These are phyloP conservation scores for Zostera marina DNA, from an alignment of 116 monocot genomes.

Conservation along the genomic window DNA sequence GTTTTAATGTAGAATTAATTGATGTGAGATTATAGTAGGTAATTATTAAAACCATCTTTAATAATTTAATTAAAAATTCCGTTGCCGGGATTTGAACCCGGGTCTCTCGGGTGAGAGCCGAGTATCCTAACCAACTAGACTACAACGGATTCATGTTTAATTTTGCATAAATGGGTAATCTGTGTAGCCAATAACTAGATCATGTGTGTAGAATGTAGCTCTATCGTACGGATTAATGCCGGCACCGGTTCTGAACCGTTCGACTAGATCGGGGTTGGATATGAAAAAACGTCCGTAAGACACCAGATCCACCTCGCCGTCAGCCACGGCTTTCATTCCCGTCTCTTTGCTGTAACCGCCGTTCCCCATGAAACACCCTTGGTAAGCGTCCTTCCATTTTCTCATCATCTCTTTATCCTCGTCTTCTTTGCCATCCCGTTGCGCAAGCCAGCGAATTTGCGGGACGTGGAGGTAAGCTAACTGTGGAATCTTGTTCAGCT, in stretches of 20 bases:
- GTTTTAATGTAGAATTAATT: too few relatives aligned
- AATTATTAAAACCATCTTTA: too few relatives aligned
- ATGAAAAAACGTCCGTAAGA: conserved; percentile 13
- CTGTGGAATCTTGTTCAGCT: conserved; percentile 4
- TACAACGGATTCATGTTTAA: too few relatives aligned
- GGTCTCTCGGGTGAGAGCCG: conserved; percentile 99
- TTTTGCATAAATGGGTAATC: conserved; percentile 21
- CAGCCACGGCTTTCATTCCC: conserved; percentile 3
- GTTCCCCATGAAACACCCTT: conserved; percentile 13
- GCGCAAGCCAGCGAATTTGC: too few relatives aligned
- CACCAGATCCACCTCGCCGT: conserved; percentile 5
- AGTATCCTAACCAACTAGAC: conserved; percentile 99
- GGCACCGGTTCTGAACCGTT: conserved; percentile 7
- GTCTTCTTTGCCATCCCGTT: too few relatives aligned
- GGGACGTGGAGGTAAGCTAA: conserved; percentile 13
- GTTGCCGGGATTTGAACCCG: conserved; percentile 82
- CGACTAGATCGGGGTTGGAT: conserved; percentile 14
- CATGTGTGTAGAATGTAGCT: conserved; percentile 6
- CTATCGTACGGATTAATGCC: conserved; percentile 13
- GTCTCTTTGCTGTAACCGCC: conserved; percentile 12
- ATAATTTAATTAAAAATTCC: conserved; percentile 2
- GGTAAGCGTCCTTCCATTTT: conserved; percentile 13
- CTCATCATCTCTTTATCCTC: too few relatives aligned
- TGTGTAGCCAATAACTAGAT: conserved; percentile 13
- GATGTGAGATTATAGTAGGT: too few relatives aligned